Conservation (phyloP, 257 asterid species). For the Echium plantagineum region DNA sequence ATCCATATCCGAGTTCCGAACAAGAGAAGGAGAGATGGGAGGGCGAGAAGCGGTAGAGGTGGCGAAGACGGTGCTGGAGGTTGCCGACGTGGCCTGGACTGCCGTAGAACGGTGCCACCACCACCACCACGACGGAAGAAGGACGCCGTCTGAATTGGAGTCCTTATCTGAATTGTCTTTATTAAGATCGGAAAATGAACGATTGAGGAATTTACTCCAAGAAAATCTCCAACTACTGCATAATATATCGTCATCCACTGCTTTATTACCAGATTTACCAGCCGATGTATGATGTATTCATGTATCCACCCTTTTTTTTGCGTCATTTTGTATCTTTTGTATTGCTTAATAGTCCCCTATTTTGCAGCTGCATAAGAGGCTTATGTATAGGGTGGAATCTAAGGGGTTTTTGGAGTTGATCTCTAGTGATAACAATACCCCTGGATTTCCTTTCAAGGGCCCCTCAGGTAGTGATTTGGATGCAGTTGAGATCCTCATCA, state of each 20-base stretch:
- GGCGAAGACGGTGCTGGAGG: slow-evolving; percentile 88
- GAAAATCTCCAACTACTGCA: slow-evolving; percentile 55
- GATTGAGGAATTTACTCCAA: slow-evolving; percentile 63
- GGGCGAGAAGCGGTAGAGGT: slow-evolving; percentile 38
- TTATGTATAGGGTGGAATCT: slow-evolving; percentile 45
- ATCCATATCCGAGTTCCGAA: no score
- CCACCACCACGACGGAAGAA: slow-evolving; percentile 26
- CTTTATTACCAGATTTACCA: slow-evolving; percentile 13
- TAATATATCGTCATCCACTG: slow-evolving; percentile 41
- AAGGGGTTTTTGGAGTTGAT: slow-evolving; percentile 41
- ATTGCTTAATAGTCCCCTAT: not conserved
- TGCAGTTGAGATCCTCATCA: slow-evolving; percentile 50
- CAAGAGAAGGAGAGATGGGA: slow-evolving; percentile 9
- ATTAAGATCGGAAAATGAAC: slow-evolving; percentile 53
- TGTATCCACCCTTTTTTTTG: not conserved
- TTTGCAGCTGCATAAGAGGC: slow-evolving; percentile 63
- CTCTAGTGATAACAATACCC: slow-evolving; percentile 13
- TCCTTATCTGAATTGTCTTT: slow-evolving; percentile 24
- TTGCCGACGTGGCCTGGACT: slow-evolving; percentile 81
- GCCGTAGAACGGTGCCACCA: slow-evolving; percentile 66
- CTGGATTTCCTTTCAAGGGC: slow-evolving; percentile 53
- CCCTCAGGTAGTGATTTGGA: slow-evolving; percentile 55
- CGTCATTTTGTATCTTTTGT: not conserved
- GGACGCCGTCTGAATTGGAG: slow-evolving; percentile 8
- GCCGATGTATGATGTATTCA: slow-evolving; percentile 40